Percentiles rank a stretch among this genome's conserved stretches.
These are phyloP conservation scores for Trichophyton equinum DNA, from an alignment of 2,329 filamentous ascomycete species.

Conservation along the genomic window DNA sequence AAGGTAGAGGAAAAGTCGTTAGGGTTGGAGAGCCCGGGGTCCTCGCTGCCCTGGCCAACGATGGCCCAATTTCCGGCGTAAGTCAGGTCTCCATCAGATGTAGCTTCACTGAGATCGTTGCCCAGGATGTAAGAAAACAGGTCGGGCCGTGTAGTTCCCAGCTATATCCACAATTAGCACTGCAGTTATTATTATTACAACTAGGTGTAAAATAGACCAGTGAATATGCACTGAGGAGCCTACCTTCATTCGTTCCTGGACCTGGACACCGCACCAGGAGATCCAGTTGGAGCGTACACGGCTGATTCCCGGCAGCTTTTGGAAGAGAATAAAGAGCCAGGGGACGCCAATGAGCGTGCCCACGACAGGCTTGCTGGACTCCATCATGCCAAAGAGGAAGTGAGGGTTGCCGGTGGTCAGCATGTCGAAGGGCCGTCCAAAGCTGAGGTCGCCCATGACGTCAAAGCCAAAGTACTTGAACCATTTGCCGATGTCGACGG, in stretches of 20 bases:
- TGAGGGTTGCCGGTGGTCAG: constrained; percentile 15
- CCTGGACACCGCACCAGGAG: constrained; percentile 13
- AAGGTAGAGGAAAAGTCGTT: constrained; percentile 25
- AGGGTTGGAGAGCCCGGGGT: no score
- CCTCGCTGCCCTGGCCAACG: no score
- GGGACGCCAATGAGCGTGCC: constrained; percentile 15
- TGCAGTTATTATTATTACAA: no score
- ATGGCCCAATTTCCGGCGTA: constrained; percentile 8
- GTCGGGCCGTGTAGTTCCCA: constrained; percentile 2
- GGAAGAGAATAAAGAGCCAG: constrained; percentile 18
- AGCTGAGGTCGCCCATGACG: constrained; percentile 28
- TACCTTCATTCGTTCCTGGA: constrained; percentile 12
- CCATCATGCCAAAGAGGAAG: constrained; percentile 15
- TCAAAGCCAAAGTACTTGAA: constrained; percentile 19
- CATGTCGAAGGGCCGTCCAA: constrained; percentile 28
- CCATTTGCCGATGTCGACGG: constrained; percentile 12
- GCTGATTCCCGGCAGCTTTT: constrained; percentile 12
- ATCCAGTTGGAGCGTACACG: constrained; percentile 10
- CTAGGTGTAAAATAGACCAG: no score
- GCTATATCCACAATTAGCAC: background rate
- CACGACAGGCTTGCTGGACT: constrained; percentile 13
- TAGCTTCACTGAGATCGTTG: background rate
- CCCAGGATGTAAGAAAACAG: constrained; percentile 8
- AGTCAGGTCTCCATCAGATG: constrained; percentile 2
- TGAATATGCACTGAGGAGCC: background rate